Evolutionary conservation across 768 basidiomycete genomes (phyloP), one percentile per base, ranked within the genome.

Genomic region (Leccinum subgranulosum): DNA sequence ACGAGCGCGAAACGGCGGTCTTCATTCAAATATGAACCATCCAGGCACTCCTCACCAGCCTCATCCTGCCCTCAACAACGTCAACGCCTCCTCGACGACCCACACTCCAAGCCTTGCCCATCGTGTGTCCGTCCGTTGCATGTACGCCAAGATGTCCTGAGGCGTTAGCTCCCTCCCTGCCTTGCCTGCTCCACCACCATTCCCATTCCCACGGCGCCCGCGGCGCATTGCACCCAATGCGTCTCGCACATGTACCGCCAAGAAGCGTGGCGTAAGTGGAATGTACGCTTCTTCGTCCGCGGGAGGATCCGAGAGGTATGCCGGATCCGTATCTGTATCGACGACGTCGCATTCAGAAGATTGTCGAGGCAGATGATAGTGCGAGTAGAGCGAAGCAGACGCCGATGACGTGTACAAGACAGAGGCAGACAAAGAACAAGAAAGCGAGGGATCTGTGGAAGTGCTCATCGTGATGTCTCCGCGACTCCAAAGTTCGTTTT

Each of bases 31-130:
- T 27, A 21, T 19, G 3, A 48, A 29, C 11, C 19, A 21, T 2
- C n/a, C 23, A 21, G 12, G 15, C 19, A 19, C n/a, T 19, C 36
- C 8, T 39, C 17, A 36, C 14, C 17, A 2, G n/a, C 48, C 9
- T 51, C 25, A 57, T 2, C 53, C 28, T 1, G 10, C 17, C 33
- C 28, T 66, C 62, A 62, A 45, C 27, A 79, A 63, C 53, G 77
- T 72, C 63, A 91, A 60, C 1, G 86, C 82, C 51, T 87, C 87
- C 53, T 82, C 76, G 1, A 91, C 77, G 57, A 75, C 77, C 84
- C 86, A 90, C 49, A 78, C 74, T 1, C 86, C 86, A 8, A 91
- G 71, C 61, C 77, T 77, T 59, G 75, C 78, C 89, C 89, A 92
- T 29, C 83, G 76, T 63, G 79, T 84, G 60, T 90, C 89, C 51